Evolutionary conservation across 2,329 filamentous ascomycete species (phyloP), one percentile per base, ranked within the genome.

Genomic region (Paraconiothyrium brasiliense): DNA sequence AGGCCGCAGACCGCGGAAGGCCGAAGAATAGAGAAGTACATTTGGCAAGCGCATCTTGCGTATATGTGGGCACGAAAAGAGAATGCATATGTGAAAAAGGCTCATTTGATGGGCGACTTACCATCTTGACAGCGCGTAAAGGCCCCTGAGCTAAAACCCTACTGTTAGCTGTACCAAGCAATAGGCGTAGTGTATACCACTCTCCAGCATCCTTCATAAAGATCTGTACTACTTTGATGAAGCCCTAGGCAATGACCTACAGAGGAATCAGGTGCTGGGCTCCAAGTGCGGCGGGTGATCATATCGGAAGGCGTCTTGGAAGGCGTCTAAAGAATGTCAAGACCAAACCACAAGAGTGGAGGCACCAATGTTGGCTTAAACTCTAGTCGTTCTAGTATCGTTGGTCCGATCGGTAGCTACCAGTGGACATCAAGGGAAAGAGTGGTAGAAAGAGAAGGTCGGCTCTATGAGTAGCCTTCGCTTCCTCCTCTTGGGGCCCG

Each of bases 171-270:
- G 58, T 48, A 24, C 63, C 65, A 9, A 67, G 58, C 11, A 64
- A 57, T 11, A 66, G 30, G 1, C 63, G 59, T 10, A 54, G 47
- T 5, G 52, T 43, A 20, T 60, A 58, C 27, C 48, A 61, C 1
- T 30, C 43, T 20, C 13, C 24, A 49, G 48, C 20, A 44, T 59
- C 61, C 24, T 35, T 60, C 11, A 41, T 41, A 57, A 73, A 78
- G 32, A 67, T 71, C 54, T 79, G 76, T 10, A 75, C 67, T 10
- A 70, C 72, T 20, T 70, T 69, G 20, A 78, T 70, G 3, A 72
- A 57, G 5, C 76, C 80, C 76, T 79, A 79, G 16, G 73, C 64
- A 24, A 77, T 47, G 24, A 79, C 71, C 62, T 79, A 76, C 2
- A 57, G 51, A 0, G 75, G 67, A 1, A 78, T 59, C 70, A 73